Base-by-base conservation (phyloP, 2,329 filamentous ascomycete genomes). In the Domatiomyces globalis region DNA sequence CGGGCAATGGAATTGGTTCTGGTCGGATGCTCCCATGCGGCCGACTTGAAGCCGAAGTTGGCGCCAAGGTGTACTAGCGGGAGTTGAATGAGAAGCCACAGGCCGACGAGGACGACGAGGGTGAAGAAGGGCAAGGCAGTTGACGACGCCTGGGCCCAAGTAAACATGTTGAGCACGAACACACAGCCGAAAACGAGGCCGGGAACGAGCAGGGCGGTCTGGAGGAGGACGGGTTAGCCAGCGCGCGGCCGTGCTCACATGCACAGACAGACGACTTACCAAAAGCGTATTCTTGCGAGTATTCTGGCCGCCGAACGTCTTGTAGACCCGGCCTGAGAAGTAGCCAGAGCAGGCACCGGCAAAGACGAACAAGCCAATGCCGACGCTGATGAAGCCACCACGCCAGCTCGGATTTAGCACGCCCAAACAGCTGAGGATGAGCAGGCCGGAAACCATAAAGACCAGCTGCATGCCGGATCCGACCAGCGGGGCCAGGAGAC, bases 141-240 rank as follows among this genome's bases (percentile, higher is more conserved):
- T 65, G 84, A 89, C 9, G 85, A 92, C 0, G 87, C 85, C 67
- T 94, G 86, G 0, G 86, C 83, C 87, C 87, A 94, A 53, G 92
- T 85, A 63, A 94, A 94, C 8, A 94, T 73, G 65, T 94, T 94
- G 53, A 94, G 75, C 48, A 90, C 75, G 67, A 94, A 87, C 36
- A 89, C 71, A 27, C 85, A 74, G 7, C 75, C 72, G 63, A 94
- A 94, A 0, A 85, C 70, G 5, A 92, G 73, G 1, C 87, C 87
- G 0, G 87, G 87, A 63, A 94, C 85, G 2, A 94, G 74, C 8
- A 83, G 71, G 0, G 85, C 85, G 2, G 87, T 94, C 63, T 73
- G 57, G 2, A 52, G 15, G 22, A 33, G 4, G 20, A 42, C 10
- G 12, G 2, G 33, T 39, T 25, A 45, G 56, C 58, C 39, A 60